Evolutionary conservation across 1,139 yeast species (phyloP).

Genomic region (Pichia inconspicua): DNA sequence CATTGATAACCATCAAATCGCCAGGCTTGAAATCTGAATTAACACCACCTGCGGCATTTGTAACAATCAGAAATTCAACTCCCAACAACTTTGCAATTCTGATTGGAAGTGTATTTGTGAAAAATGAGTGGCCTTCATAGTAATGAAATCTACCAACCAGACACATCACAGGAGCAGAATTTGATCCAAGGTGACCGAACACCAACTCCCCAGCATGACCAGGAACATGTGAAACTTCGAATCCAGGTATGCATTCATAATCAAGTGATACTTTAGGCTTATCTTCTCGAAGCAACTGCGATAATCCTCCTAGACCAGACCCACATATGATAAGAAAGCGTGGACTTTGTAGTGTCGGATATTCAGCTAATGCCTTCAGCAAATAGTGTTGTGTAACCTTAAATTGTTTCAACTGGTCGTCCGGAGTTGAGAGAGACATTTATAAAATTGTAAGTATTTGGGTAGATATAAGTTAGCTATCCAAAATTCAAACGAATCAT

Average conservation of each 20-base stretch:
- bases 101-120: constrained; percentile 78
- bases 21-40: constrained; percentile 65
- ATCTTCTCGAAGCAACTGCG: constrained; percentile 37
- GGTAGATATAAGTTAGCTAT: no score
- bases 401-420: constrained; percentile 7
- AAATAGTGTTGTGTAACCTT: constrained; percentile 1
- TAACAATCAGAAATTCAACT: constrained; percentile 57
- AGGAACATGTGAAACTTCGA: constrained; percentile 70
- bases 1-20: constrained; percentile 82
- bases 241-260: constrained; percentile 72
- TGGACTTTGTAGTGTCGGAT: constrained; percentile 31
- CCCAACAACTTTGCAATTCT: constrained; percentile 65
- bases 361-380: background rate
- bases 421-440: constrained; percentile 4
- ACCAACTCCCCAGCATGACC: constrained; percentile 85
- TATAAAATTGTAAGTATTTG: background rate
- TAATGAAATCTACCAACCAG: constrained; percentile 92
- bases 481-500: no score
- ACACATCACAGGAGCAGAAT: constrained; percentile 73
- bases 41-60: constrained; percentile 94
- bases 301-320: constrained; percentile 87
- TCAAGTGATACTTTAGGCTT: constrained; percentile 40
- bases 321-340: constrained; percentile 83
- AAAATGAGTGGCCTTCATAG: constrained; percentile 81
- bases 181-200: constrained; percentile 66